Evolutionary conservation across 208 protist genomes (phyloP), one percentile per base, ranked within the genome.

Genomic region (Wallacemonas sp.): DNA sequence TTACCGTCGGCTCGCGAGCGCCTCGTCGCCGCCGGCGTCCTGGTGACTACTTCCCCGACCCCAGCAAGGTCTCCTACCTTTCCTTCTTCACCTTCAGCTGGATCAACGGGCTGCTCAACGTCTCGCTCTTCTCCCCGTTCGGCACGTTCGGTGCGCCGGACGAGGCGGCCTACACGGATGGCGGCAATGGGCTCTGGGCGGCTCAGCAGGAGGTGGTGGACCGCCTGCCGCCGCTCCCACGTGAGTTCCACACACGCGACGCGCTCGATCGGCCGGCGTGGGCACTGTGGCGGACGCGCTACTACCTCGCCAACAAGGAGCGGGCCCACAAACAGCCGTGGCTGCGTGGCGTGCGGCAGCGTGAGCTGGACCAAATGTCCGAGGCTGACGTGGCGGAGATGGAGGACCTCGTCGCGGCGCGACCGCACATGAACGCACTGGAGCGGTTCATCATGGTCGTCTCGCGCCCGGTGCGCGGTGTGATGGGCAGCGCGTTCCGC

Each of bases 51-150:
- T 90, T 90, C 52, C 78, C 74, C n/a, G 65, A 84, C 46, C 75
- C 80, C 2, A 74, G 87, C 57, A 66, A 63, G n/a, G 72, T 69
- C 29, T 82, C 76, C 17, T 72, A 52, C 36, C 58, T 72, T 33
- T 43, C 69, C 14, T 17, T 34, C 54, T 9, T 81, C 38, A 89
- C 79, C 12, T 86, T 86, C 68, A 85, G 72, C 70, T 93, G 83
- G 81, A 52, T 93, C n/a, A 87, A 74, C 55, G 73, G 83, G 14
- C 68, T 93, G 23, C 61, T 93, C 61, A 90, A 76, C 55, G 78
- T 87, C 38, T 67, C 74, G 11, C 52, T 85, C 57, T 69, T 77
- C 60, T 78, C 70, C 12, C 83, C 74, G 6, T 79, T 80, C 57
- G 72, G 70, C 27, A 72, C 52, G 41, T 88, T 88, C 61, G 58